phyloP scores from a whole-genome alignment of 768 basidiomycete species.

The Pleurotus platypus region DNA sequence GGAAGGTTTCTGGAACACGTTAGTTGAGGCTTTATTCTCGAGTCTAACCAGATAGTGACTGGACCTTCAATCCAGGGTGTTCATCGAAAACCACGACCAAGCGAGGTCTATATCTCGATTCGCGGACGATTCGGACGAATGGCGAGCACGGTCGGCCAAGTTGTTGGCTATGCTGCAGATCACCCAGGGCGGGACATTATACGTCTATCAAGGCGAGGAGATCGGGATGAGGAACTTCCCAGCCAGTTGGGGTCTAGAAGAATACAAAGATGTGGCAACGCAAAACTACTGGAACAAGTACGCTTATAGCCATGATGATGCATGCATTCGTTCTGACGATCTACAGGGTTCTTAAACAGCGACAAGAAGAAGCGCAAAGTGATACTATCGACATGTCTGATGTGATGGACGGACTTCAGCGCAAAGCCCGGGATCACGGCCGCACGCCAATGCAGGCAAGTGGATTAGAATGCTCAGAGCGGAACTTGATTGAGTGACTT shows the following conservation, averaged over 20 bases:
- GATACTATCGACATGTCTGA: constrained; percentile 59
- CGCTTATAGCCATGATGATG: constrained; percentile 8
- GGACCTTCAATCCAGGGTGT: constrained; percentile 33
- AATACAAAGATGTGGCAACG: constrained; percentile 68
- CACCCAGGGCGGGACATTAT: constrained; percentile 63
- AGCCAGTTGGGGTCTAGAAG: constrained; percentile 60
- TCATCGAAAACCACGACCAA: constrained; percentile 72
- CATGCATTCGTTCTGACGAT: not conserved
- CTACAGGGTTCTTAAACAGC: not conserved
- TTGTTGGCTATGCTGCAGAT: constrained; percentile 60
- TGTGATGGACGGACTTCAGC: constrained; percentile 50
- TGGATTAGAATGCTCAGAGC: not conserved
- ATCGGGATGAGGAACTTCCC: constrained; percentile 66
- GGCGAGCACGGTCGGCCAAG: constrained; percentile 60
- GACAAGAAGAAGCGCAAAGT: constrained; percentile 4
- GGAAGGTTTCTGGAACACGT: constrained; percentile 69
- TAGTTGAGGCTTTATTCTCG: constrained; percentile 14
- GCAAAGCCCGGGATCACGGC: constrained; percentile 69
- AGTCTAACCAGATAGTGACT: too few species aligned
- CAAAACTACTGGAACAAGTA: constrained; percentile 57
- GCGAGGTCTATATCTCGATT: constrained; percentile 62
- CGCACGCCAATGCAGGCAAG: constrained; percentile 66
- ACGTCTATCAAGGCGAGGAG: constrained; percentile 76
- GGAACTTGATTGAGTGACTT: not conserved
- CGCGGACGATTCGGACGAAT: constrained; percentile 55